These are phyloP conservation scores for Turnera subulata DNA, from an alignment of 345 rosid species.

Conservation along the genomic window DNA sequence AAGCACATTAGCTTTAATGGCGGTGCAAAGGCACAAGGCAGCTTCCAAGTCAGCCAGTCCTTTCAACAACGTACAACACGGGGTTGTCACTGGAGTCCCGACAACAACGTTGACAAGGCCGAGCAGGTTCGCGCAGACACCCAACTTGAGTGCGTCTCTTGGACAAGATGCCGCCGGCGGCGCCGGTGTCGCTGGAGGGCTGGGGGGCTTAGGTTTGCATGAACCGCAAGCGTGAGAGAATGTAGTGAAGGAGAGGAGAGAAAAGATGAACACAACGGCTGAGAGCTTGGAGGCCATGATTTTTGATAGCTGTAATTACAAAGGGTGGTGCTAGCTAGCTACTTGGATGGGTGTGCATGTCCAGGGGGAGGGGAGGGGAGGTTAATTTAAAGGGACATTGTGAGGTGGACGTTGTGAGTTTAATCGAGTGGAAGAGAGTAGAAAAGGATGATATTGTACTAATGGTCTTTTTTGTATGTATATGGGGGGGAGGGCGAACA, in stretches of 20 bases:
- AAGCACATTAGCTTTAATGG: constrained; percentile 52
- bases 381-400: constrained; percentile 29
- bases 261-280: constrained; percentile 23
- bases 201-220: constrained; percentile 19
- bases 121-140: constrained; percentile 46
- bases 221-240: constrained; percentile 28
- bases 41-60: constrained; percentile 49
- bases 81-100: constrained; percentile 36
- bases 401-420: constrained; percentile 30
- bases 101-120: constrained; percentile 28
- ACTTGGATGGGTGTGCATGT: background rate
- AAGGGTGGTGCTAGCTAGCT: no score
- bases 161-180: constrained; percentile 32
- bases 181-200: background rate
- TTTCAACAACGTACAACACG: constrained; percentile 45
- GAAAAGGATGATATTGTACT: constrained; percentile 20
- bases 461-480: constrained; percentile 29
- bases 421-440: constrained; percentile 39
- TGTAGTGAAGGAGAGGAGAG: constrained; percentile 30
- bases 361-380: background rate
- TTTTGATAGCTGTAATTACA: no score
- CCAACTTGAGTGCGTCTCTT: constrained; percentile 40
- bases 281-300: constrained; percentile 40
- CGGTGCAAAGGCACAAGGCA: constrained; percentile 60
- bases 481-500: constrained; percentile 9